Conservation (phyloP, 108 stramenopile species). For the Stephanodiscus minutulus region DNA sequence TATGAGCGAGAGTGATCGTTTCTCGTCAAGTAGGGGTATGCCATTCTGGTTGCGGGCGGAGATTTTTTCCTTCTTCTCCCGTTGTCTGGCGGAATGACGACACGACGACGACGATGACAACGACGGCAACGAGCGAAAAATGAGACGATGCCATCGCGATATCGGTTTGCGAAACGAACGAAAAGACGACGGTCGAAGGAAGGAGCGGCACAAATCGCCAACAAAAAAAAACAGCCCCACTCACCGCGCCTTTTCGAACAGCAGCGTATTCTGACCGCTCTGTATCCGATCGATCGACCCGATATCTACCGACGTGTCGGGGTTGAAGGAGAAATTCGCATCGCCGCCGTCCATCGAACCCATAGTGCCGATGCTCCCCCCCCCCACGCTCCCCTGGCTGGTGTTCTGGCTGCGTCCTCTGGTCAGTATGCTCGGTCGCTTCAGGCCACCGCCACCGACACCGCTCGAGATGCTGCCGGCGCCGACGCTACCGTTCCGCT, state of each 20-base stretch:
- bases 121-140: background rate
- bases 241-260: constrained; percentile 59
- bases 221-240: background rate
- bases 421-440: constrained; percentile 37
- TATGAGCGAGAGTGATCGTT: constrained; percentile 70
- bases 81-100: constrained; percentile 11
- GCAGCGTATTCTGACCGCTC: constrained; percentile 67
- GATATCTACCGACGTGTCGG: constrained; percentile 60
- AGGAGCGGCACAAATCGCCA: no score
- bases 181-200: no score
- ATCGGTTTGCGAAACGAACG: background rate
- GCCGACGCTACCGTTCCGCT: constrained; percentile 17
- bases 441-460: constrained; percentile 6
- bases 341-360: constrained; percentile 31
- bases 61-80: constrained; percentile 46
- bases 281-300: constrained; percentile 83
- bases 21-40: constrained; percentile 58
- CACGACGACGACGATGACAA: background rate
- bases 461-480: constrained; percentile 7
- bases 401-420: constrained; percentile 17
- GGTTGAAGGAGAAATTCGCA: constrained; percentile 11
- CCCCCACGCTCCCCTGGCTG: constrained; percentile 12
- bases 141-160: background rate
- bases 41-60: constrained; percentile 25
- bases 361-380: constrained; percentile 13